A percentile compares a stretch with the other conserved stretches of the same genome.
phyloP scores from a whole-genome alignment of 768 basidiomycete species.

The Tricholoma saponaceum region DNA sequence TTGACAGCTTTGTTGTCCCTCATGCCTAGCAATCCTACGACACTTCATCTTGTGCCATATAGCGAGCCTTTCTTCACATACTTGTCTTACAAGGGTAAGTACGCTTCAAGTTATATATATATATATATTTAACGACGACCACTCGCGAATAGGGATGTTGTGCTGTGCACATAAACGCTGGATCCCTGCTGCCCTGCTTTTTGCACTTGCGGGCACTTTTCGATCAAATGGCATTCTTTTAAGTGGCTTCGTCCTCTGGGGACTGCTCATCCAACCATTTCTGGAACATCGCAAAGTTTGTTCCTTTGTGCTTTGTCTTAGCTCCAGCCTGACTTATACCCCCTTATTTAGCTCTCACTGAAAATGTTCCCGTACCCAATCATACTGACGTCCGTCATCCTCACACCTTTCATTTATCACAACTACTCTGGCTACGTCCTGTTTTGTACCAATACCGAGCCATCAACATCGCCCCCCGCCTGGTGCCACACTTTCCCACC shows the following conservation, averaged over 20 bases:
- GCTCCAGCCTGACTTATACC: background rate
- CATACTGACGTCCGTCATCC: slow-evolving; percentile 40
- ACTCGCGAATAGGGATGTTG: slow-evolving; percentile 50
- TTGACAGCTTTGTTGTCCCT: slow-evolving; percentile 66
- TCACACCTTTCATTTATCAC: slow-evolving; percentile 68
- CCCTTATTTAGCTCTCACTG: slow-evolving; percentile 29
- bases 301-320: background rate
- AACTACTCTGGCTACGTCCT: slow-evolving; percentile 60
- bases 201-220: slow-evolving; percentile 61
- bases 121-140: background rate
- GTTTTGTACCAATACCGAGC: slow-evolving; percentile 51
- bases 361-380: slow-evolving; percentile 30
- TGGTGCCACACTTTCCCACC: slow-evolving; percentile 72
- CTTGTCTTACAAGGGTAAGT: slow-evolving; percentile 67
- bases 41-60: slow-evolving; percentile 68
- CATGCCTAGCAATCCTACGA: slow-evolving; percentile 76
- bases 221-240: slow-evolving; percentile 78
- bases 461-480: slow-evolving; percentile 15
- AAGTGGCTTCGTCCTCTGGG: slow-evolving; percentile 79
- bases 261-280: slow-evolving; percentile 52
- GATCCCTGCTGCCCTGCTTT: slow-evolving; percentile 52
- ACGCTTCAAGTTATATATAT: background rate
- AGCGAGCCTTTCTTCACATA: slow-evolving; percentile 85
- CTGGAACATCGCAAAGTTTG: slow-evolving; percentile 34
- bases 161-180: slow-evolving; percentile 47